Base-by-base conservation (phyloP, 2,329 filamentous ascomycete genomes). In the Peltaster fructicola region DNA sequence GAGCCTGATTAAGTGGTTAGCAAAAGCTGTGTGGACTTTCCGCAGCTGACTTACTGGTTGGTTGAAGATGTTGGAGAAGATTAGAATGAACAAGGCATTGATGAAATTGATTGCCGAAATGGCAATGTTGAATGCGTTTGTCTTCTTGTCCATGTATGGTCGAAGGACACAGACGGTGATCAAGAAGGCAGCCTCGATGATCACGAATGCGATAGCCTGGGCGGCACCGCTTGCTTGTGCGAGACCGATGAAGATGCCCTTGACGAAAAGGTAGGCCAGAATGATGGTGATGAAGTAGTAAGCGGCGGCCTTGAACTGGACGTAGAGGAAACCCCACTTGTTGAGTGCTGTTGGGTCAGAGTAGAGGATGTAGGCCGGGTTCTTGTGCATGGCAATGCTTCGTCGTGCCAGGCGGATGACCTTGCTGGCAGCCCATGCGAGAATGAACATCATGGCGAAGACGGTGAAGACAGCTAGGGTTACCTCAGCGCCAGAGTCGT, bases 101-200 rank as follows among this genome's bases (percentile, higher is more conserved):
- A 93, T 51, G 51, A 93, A 91, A 61, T 92, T 93, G 53, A 92
- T 63, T 22, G 70, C 75, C 34, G 72, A 76, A 42, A 93, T 93
- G 32, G 81, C 68, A 44, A 95, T 92, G 57, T 93, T 93, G 65
- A 92, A 91, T 23, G 74, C 73, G 53, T 93, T 95, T 33, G 81
- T 92, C 58, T 84, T 85, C 69, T 92, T 92, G 63, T 93, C 85
- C 85, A 95, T 95, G 76, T 81, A 95, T 10, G 85, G 85, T 31
- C 80, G 73, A 38, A 93, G 57, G 26, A 91, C 73, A 31, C 72
- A 76, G 28, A 81, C 72, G 12, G 57, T 70, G 40, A 92, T 75
- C 29, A 95, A 63, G 39, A 77, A 73, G 25, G 54, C 68, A 2
- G 74, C 74, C 52, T 95, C 85, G 29, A 93, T 70, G 31, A 93